phyloP scores from a whole-genome alignment of 305 asterid species.

The Fraxinus latifolia region DNA sequence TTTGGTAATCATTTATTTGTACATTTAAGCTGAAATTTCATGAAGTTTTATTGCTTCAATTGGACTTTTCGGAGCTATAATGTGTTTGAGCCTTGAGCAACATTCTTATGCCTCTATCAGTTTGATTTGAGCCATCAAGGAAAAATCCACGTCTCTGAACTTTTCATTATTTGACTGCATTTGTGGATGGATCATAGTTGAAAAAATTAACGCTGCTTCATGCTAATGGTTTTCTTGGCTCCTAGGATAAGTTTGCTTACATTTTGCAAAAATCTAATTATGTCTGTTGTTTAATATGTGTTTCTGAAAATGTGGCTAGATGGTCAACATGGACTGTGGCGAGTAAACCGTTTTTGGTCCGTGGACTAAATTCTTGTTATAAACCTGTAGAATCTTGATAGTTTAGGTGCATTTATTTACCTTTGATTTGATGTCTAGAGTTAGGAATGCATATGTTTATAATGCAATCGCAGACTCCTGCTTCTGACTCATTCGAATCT shows the following conservation, averaged over 20 bases:
- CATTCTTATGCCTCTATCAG: background rate
- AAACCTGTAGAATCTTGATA: background rate
- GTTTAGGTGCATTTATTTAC: background rate
- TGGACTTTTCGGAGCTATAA: background rate
- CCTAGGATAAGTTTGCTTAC: background rate
- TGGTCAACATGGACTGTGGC: background rate
- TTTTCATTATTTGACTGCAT: background rate
- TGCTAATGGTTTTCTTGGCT: background rate
- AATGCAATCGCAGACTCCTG: background rate
- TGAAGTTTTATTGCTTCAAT: background rate
- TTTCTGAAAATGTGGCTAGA: background rate
- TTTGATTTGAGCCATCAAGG: background rate
- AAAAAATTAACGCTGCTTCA: background rate
- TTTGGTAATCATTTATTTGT: background rate
- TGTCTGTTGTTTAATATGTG: background rate
- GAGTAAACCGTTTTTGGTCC: background rate
- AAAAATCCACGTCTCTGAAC: background rate
- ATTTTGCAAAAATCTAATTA: background rate
- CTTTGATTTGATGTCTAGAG: background rate
- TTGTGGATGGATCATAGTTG: background rate
- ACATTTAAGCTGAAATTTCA: background rate
- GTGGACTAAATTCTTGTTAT: background rate
- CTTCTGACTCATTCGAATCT: conserved; percentile 5
- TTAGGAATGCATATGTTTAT: background rate
- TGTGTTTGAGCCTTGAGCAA: background rate